phyloP scores from a whole-genome alignment of 73 alveolate genomes.

The Paramecium sexaurelia region DNA sequence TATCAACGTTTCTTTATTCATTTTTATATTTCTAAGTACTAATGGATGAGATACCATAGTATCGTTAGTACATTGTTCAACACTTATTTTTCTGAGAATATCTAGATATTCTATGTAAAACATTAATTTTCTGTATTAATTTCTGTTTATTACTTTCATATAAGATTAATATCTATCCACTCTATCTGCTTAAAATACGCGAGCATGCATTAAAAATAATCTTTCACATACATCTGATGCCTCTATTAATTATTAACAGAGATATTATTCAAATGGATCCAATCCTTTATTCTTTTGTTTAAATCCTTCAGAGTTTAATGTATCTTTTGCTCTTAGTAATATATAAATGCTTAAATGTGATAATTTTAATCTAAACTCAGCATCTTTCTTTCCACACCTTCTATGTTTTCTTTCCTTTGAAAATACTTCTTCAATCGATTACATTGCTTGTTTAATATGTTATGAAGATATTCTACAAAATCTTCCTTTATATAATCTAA shows the following conservation, averaged over 20 bases:
- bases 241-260: neutral
- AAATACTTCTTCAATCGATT: neutral
- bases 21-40: neutral
- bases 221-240: neutral
- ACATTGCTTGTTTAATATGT: neutral
- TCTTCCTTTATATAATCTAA: neutral
- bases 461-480: neutral
- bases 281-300: neutral
- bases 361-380: neutral
- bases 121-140: neutral
- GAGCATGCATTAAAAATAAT: neutral
- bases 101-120: neutral
- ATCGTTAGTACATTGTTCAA: neutral
- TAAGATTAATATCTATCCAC: neutral
- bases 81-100: neutral
- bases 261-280: neutral
- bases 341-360: neutral
- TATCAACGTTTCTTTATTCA: neutral
- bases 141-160: neutral
- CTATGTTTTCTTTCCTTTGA: neutral
- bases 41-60: neutral
- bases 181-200: neutral
- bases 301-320: neutral
- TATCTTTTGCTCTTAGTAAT: neutral
- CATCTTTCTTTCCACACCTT: neutral